Percentiles rank a stretch among this genome's conserved stretches.
Evolutionary conservation across 257 asterid genomes (phyloP).

Genomic region (Ilex asprella): DNA sequence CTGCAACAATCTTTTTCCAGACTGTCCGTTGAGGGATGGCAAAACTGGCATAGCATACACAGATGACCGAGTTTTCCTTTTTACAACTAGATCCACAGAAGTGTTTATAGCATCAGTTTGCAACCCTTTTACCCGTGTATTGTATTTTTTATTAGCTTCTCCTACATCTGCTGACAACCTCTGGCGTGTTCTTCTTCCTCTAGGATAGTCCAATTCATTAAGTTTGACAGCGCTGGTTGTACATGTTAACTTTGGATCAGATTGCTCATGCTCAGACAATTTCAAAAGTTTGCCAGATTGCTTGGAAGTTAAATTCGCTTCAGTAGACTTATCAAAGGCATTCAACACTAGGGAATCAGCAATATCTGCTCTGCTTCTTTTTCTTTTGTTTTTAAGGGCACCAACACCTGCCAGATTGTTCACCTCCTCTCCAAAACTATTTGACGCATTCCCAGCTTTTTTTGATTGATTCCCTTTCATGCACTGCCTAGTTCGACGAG

Average conservation of each 20-base stretch:
- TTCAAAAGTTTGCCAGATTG: conserved; percentile 28
- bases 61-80: conserved; percentile 11
- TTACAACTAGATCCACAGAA: conserved; percentile 10
- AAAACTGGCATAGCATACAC: not conserved
- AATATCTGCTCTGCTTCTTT: conserved; percentile 27
- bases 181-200: conserved; percentile 26
- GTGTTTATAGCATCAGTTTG: conserved; percentile 12
- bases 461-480: conserved; percentile 19
- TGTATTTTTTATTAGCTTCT: conserved; percentile 19
- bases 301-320: conserved; percentile 3
- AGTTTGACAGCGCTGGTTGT: conserved; percentile 9
- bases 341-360: conserved; percentile 1
- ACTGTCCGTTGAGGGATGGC: not conserved
- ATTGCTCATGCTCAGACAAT: conserved; percentile 13
- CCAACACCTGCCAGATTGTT: conserved; percentile 20
- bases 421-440: conserved; percentile 16
- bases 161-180: conserved; percentile 18
- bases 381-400: conserved; percentile 3
- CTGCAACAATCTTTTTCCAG: conserved; percentile 1
- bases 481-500: conserved; percentile 56
- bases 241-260: conserved; percentile 12
- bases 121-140: conserved; percentile 33
- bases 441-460: conserved; percentile 20
- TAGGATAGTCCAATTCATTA: conserved; percentile 20
- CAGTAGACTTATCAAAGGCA: conserved; percentile 19